phyloP scores from a whole-genome alignment of 2,329 filamentous ascomycete species.

The Microascus cirrosus region DNA sequence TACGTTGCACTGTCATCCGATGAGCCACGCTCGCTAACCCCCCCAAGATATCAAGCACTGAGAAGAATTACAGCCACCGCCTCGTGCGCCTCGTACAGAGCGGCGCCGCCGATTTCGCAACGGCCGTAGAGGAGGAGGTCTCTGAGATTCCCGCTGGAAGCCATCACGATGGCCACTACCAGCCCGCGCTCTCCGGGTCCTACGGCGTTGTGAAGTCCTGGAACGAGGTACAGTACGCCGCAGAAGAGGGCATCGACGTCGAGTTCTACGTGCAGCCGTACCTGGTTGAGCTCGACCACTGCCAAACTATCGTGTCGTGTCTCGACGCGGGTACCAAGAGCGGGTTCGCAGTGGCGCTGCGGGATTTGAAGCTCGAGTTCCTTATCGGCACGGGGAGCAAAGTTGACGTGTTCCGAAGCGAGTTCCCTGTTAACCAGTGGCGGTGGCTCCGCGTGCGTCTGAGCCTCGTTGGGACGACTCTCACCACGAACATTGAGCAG shows the following conservation, averaged over 20 bases:
- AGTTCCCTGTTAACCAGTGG: neutral
- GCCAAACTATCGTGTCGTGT: neutral
- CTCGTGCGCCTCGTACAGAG: slow-evolving; percentile 8
- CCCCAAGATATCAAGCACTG: slow-evolving; percentile 8
- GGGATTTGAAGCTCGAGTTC: neutral
- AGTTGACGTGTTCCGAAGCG: neutral
- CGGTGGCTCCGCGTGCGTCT: slow-evolving; percentile 7
- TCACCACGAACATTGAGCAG: slow-evolving; percentile 5
- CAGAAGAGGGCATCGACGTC: neutral
- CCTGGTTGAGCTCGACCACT: neutral
- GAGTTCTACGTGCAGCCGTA: slow-evolving; percentile 2
- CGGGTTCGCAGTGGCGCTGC: neutral
- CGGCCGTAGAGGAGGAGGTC: neutral
- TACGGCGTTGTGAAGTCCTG: neutral
- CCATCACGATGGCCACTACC: neutral
- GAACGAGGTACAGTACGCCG: neutral
- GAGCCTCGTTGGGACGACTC: slow-evolving; percentile 1
- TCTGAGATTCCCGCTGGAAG: neutral
- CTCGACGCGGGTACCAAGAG: neutral
- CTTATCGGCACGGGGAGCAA: neutral
- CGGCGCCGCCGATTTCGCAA: neutral
- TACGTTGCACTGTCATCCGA: neutral
- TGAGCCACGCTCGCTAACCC: neutral
- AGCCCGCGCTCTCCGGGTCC: neutral
- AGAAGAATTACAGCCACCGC: slow-evolving; percentile 7